phyloP scores from a whole-genome alignment of 1,284 basidiomycete species.

The Ceratobasidium sp. region DNA sequence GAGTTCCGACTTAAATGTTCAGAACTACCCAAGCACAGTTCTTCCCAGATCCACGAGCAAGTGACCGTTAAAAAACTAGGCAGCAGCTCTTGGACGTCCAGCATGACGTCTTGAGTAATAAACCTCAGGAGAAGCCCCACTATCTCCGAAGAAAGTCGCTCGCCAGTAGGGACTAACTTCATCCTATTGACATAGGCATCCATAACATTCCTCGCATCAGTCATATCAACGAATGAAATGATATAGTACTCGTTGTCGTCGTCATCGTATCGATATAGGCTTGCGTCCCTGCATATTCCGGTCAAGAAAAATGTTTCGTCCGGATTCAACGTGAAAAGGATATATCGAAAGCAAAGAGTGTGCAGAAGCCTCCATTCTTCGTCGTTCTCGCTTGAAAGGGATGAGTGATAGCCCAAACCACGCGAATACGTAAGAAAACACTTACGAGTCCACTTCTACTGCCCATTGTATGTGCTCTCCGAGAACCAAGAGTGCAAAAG shows the following conservation, averaged over 20 bases:
- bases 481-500: conserved; percentile 21
- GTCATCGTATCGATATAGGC: background rate
- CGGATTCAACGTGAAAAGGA: background rate
- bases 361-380: conserved; percentile 14
- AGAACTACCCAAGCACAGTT: background rate
- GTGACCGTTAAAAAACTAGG: background rate
- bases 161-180: background rate
- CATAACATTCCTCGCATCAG: conserved; percentile 11
- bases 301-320: conserved; percentile 10
- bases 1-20: background rate
- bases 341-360: conserved; percentile 1
- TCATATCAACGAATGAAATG: background rate
- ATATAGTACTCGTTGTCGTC: conserved; percentile 10
- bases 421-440: background rate
- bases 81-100: background rate
- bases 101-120: background rate
- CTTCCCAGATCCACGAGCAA: conserved; percentile 15
- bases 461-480: conserved; percentile 28
- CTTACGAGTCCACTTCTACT: conserved; percentile 2
- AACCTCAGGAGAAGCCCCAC: background rate
- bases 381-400: background rate
- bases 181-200: background rate
- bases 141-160: background rate
- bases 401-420: background rate
- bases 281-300: background rate